A percentile compares a stretch with the other conserved stretches of the same genome.
Conservation (phyloP, 176 grass and related monocot species). For the Oryza nivara region DNA sequence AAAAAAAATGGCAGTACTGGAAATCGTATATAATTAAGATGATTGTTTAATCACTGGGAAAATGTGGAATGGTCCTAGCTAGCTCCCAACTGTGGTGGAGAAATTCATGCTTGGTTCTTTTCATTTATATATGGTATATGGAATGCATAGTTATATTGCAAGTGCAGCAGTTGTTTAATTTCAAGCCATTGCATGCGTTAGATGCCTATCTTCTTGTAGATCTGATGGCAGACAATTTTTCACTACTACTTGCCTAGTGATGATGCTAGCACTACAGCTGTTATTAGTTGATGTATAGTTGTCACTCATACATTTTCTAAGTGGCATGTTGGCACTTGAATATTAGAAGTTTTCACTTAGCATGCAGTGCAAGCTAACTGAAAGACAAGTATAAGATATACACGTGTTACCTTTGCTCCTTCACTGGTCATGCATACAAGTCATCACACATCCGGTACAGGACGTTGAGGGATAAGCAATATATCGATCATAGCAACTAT, state of each 20-base stretch:
- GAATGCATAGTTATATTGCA: not conserved
- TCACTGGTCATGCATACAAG: not conserved
- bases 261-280: not conserved
- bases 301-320: not conserved
- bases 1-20: not conserved
- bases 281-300: not conserved
- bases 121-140: not conserved
- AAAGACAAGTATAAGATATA: constrained; percentile 3
- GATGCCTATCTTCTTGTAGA: not conserved
- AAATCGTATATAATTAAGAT: not conserved
- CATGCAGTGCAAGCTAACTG: not conserved
- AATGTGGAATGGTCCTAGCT: not conserved
- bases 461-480: not conserved
- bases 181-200: not conserved
- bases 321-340: not conserved
- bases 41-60: not conserved
- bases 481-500: not conserved
- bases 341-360: not conserved
- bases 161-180: not conserved
- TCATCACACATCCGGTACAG: not conserved
- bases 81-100: not conserved
- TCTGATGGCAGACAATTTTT: not conserved
- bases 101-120: not conserved
- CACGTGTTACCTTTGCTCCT: not conserved
- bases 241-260: constrained; percentile 19